Evolutionary conservation across 225 moss, liverwort and hornwort species (phyloP), one percentile per base, ranked within the genome.

Genomic region (Sphagnum tenellum): DNA sequence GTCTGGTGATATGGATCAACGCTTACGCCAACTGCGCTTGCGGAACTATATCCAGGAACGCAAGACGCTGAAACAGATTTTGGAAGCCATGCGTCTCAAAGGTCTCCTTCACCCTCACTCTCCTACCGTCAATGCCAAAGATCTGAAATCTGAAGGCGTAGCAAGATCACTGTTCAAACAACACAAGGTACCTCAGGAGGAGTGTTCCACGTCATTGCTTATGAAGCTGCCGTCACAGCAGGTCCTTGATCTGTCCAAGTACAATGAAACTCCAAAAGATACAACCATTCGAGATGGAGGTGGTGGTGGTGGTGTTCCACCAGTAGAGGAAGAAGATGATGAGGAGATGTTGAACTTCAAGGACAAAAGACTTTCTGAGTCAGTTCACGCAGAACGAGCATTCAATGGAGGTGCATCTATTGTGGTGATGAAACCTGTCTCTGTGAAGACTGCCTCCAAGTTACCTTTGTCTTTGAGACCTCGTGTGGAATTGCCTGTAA

Each of bases 401-500:
- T 61, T 50, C 53, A 69, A 46, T 69, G 72, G 79, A 50, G 75
- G 75, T 74, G 79, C 79, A 44, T 75, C 79, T 45, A 79, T 79
- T 54, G 79, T 79, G 59, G 75, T 79, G 62, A 79, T 79, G 79
- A 79, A 79, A 63, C 79, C 79, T n/a, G 66, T 79, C 58, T 74
- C 71, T 51, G 57, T 57, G 12, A 79, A 75, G 65, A 67, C 79
- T 13, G 69, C 63, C 44, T 75, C 72, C 50, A 74, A 75, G 62
- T 60, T 74, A 29, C 29, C 29, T 53, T 47, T 64, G 56, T 54
- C 55, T 56, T 45, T 50, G 10, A 79, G 66, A 57, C 50, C 69
- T 51, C 69, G 63, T 45, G 59, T 52, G 63, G 57, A 49, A 44
- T 53, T 47, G 49, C 45, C 61, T 65, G 61, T 64, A 58, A 55